Evolutionary conservation across 176 grass and related monocot genomes (phyloP).

Genomic region (Ensete ventricosum): DNA sequence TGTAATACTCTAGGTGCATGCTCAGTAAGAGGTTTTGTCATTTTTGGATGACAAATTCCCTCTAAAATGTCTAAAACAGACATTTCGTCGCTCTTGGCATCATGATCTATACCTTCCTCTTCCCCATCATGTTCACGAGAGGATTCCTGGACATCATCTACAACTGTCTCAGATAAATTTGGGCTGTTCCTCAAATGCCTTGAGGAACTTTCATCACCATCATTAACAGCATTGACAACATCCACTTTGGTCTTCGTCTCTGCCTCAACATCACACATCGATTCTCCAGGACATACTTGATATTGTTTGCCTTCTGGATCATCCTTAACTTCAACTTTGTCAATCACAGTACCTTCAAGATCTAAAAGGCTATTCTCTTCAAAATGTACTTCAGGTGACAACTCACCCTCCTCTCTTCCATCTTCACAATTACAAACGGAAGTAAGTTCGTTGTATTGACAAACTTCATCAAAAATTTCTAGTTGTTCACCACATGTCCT

Average conservation of each 20-base stretch:
- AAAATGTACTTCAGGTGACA: constrained; percentile 81
- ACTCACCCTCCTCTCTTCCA: constrained; percentile 94
- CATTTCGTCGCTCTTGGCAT: constrained; percentile 63
- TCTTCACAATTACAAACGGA: constrained; percentile 39
- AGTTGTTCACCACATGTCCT: constrained; percentile 28
- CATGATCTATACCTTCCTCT: constrained; percentile 55
- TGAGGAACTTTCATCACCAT: constrained; percentile 63
- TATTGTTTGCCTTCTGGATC: constrained; percentile 35
- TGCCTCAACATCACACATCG: constrained; percentile 22
- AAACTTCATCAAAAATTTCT: constrained; percentile 36
- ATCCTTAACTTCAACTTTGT: constrained; percentile 36
- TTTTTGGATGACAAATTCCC: constrained; percentile 47
- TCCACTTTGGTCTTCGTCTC: constrained; percentile 63
- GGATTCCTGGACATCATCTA: constrained; percentile 35
- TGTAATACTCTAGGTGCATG: constrained; percentile 42
- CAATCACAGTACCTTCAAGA: constrained; percentile 35
- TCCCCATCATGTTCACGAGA: constrained; percentile 76
- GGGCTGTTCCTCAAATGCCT: constrained; percentile 71
- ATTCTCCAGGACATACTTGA: constrained; percentile 32
- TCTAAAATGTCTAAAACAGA: constrained; percentile 49
- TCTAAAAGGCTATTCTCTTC: constrained; percentile 70
- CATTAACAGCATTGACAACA: constrained; percentile 72
- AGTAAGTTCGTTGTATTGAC: constrained; percentile 31
- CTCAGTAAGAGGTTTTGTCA: constrained; percentile 58
- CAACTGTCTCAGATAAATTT: constrained; percentile 71